A percentile compares a stretch with the other conserved stretches of the same genome.
phyloP scores from a whole-genome alignment of 2,329 filamentous ascomycete species.

The Fusarium oligoseptatum region DNA sequence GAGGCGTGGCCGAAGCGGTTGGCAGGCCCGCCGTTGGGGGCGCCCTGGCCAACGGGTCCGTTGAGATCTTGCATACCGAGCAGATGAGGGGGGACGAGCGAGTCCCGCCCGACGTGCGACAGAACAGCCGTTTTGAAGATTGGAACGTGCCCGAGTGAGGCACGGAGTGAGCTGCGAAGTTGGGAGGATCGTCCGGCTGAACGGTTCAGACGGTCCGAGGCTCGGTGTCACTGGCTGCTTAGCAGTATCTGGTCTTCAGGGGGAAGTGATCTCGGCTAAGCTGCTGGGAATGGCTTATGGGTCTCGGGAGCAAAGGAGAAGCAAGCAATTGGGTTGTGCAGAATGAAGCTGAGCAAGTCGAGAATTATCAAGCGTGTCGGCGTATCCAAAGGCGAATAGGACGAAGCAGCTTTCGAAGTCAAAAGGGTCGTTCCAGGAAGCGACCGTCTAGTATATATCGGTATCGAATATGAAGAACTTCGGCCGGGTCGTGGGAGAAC shows the following conservation, averaged over 20 bases:
- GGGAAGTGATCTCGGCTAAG: conserved; percentile 15
- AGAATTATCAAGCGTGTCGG: conserved; percentile 39
- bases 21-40: conserved; percentile 60
- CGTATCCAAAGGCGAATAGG: conserved; percentile 39
- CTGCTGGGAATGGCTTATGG: conserved; percentile 22
- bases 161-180: conserved; percentile 38
- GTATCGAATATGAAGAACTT: conserved; percentile 44
- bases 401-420: conserved; percentile 32
- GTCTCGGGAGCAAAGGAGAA: conserved; percentile 36
- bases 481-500: conserved; percentile 40
- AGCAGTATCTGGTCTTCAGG: conserved; percentile 24
- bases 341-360: conserved; percentile 39
- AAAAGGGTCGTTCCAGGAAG: conserved; percentile 43
- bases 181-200: conserved; percentile 24
- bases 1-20: conserved; percentile 80
- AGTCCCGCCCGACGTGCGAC: conserved; percentile 84
- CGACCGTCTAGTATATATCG: conserved; percentile 45
- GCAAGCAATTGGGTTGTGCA: conserved; percentile 36
- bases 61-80: conserved; percentile 94
- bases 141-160: conserved; percentile 63
- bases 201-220: conserved; percentile 20
- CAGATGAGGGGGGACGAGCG: conserved; percentile 86
- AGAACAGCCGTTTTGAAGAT: conserved; percentile 85
- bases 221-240: conserved; percentile 29
- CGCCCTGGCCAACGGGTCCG: conserved; percentile 64